A percentile compares a stretch with the other conserved stretches of the same genome.
Conservation (phyloP, 2,329 filamentous ascomycete species). For the Sclerotiophoma versabilis region DNA sequence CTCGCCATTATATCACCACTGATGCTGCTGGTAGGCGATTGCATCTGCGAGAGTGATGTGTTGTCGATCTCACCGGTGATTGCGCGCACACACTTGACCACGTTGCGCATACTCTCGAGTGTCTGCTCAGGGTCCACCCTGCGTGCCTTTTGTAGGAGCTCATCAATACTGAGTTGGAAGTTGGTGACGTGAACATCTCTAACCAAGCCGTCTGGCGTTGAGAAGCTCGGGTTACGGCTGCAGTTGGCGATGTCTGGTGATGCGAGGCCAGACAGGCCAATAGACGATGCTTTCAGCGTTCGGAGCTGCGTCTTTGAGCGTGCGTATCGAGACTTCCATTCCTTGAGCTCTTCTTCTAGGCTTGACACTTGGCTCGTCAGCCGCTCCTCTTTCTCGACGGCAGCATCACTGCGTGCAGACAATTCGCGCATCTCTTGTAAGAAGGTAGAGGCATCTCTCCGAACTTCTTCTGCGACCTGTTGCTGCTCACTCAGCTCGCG, state of each 20-base stretch:
- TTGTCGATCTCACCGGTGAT: constrained; percentile 80
- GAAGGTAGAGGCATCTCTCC: constrained; percentile 81
- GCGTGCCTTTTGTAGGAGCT: constrained; percentile 80
- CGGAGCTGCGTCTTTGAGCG: constrained; percentile 87
- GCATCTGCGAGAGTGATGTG: constrained; percentile 56
- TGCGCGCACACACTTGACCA: constrained; percentile 80
- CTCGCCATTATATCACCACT: constrained; percentile 40
- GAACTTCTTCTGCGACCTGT: constrained; percentile 84
- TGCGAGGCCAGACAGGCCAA: constrained; percentile 71
- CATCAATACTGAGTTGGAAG: constrained; percentile 93
- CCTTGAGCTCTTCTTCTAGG: constrained; percentile 82
- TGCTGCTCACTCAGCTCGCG: constrained; percentile 78
- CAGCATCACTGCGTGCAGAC: constrained; percentile 78
- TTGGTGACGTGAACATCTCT: constrained; percentile 93
- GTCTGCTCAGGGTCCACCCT: constrained; percentile 75
- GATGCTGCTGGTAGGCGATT: constrained; percentile 47
- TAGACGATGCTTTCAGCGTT: constrained; percentile 79
- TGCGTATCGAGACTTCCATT: constrained; percentile 91
- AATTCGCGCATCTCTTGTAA: constrained; percentile 87
- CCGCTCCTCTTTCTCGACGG: constrained; percentile 81
- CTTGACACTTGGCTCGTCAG: constrained; percentile 76
- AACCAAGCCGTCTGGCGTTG: constrained; percentile 76
- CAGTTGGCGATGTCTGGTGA: constrained; percentile 69
- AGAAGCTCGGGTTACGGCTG: constrained; percentile 70
- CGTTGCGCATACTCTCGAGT: constrained; percentile 84